Evolutionary conservation across 2,329 filamentous ascomycete species (phyloP).

Genomic region (Amesomyces nigricolor): DNA sequence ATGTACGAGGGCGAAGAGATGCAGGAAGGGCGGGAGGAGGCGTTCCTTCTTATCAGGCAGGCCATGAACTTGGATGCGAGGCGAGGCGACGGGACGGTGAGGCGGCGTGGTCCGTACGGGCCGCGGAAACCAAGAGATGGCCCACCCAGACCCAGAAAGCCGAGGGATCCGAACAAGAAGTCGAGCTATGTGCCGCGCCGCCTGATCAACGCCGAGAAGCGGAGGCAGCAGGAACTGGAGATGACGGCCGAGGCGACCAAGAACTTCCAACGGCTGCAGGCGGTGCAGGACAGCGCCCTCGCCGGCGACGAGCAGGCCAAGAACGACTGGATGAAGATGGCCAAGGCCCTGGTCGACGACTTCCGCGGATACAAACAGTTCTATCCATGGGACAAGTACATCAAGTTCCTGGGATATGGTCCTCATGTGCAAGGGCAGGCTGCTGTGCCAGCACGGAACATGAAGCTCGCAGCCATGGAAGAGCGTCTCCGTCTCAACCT

Average conservation of each 20-base stretch:
- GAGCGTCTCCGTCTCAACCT: constrained; percentile 49
- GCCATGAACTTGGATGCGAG: constrained; percentile 59
- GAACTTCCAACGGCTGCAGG: constrained; percentile 41
- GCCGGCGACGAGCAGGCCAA: constrained; percentile 39
- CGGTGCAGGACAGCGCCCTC: constrained; percentile 30
- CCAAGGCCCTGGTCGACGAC: constrained; percentile 55
- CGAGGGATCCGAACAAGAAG: constrained; percentile 25
- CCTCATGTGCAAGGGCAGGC: constrained; percentile 34
- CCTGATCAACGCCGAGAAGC: constrained; percentile 40
- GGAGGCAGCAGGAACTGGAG: constrained; percentile 40
- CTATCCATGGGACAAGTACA: constrained; percentile 61
- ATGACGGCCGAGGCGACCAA: constrained; percentile 27
- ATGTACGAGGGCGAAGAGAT: constrained; percentile 73
- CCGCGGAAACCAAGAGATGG: constrained; percentile 26
- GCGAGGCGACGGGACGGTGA: constrained; percentile 24
- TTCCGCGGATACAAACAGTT: constrained; percentile 59
- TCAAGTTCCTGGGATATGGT: constrained; percentile 48
- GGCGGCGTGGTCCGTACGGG: constrained; percentile 20
- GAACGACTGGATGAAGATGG: constrained; percentile 52
- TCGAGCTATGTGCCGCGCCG: constrained; percentile 42
- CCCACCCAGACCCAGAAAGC: constrained; percentile 21
- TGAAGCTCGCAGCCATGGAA: constrained; percentile 50
- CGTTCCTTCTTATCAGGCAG: constrained; percentile 70
- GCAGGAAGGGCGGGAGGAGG: constrained; percentile 55
- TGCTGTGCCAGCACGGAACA: constrained; percentile 31